Evolutionary conservation across 2,329 filamentous ascomycete species (phyloP).

Genomic region (Aspergillus unguis): DNA sequence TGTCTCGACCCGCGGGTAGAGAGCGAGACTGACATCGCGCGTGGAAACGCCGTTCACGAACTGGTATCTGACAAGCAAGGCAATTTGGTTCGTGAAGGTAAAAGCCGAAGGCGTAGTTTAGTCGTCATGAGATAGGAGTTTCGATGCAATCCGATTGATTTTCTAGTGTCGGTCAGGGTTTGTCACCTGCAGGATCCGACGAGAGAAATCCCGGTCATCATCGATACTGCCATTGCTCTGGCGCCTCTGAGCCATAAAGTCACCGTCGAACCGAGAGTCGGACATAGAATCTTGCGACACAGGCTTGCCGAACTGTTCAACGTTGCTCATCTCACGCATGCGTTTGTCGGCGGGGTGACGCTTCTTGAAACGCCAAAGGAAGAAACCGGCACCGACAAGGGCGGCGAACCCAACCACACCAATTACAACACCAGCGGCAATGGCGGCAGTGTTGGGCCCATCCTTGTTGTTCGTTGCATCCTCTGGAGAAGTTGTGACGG

Average conservation of each 20-base stretch:
- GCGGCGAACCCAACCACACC: conserved; percentile 69
- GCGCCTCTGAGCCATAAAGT: conserved; percentile 73
- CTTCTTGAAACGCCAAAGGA: conserved; percentile 71
- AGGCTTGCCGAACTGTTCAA: conserved; percentile 65
- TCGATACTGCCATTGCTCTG: conserved; percentile 95
- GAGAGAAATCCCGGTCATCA: conserved; percentile 94
- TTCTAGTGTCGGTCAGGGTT: conserved; percentile 32
- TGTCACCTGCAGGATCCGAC: conserved; percentile 76
- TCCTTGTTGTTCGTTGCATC: conserved; percentile 9
- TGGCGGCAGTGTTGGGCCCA: conserved; percentile 71
- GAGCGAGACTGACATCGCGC: background rate
- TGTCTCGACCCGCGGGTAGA: background rate
- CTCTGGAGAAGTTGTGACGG: conserved; percentile 29
- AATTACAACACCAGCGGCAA: conserved; percentile 83
- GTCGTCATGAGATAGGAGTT: conserved; percentile 16
- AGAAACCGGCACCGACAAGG: conserved; percentile 65
- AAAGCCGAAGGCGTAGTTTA: conserved; percentile 13
- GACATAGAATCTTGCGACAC: conserved; percentile 66
- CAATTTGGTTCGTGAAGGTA: conserved; percentile 9
- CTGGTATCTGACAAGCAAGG: conserved; percentile 10
- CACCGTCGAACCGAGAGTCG: conserved; percentile 82
- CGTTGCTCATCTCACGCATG: conserved; percentile 74
- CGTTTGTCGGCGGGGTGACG: conserved; percentile 79
- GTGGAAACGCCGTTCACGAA: background rate
- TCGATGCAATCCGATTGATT: conserved; percentile 6